Percentiles rank a stretch among this genome's conserved stretches.
phyloP scores from a whole-genome alignment of 257 asterid genomes.

The Plantago elongata region DNA sequence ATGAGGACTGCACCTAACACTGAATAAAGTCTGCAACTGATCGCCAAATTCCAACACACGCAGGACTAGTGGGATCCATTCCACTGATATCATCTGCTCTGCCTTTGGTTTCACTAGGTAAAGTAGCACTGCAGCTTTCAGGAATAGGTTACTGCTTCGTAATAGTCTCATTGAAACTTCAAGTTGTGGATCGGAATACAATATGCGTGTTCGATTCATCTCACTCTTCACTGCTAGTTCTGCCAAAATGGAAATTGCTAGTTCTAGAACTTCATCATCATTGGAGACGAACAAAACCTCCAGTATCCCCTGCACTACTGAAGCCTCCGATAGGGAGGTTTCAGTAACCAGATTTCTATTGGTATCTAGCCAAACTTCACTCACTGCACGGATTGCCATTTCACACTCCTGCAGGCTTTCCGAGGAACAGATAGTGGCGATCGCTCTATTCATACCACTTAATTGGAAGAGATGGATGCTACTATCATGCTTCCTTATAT shows the following conservation, averaged over 20 bases:
- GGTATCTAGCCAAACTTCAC: constrained; percentile 61
- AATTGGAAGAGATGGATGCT: constrained; percentile 11
- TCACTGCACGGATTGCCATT: constrained; percentile 47
- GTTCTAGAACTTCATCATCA: constrained; percentile 68
- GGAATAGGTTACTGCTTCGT: constrained; percentile 59
- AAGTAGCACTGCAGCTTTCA: constrained; percentile 69
- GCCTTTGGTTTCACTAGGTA: constrained; percentile 64
- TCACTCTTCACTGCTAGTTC: constrained; percentile 54
- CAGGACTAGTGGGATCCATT: constrained; percentile 74
- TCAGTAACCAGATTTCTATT: constrained; percentile 33
- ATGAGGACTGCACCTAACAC: constrained; percentile 50
- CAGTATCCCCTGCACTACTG: constrained; percentile 53
- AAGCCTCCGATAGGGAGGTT: constrained; percentile 35
- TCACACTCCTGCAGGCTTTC: constrained; percentile 59
- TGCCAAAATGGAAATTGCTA: constrained; percentile 63
- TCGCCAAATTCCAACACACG: constrained; percentile 81
- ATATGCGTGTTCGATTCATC: constrained; percentile 34
- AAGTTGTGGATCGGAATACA: constrained; percentile 65
- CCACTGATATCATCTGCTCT: constrained; percentile 56
- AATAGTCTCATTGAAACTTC: constrained; percentile 43
- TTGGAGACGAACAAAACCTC: constrained; percentile 55
- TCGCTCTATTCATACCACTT: constrained; percentile 33
- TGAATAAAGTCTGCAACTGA: constrained; percentile 51
- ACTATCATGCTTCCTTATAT: constrained; percentile 24
- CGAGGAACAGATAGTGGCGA: constrained; percentile 50